Percentiles rank a stretch among this genome's conserved stretches.
Evolutionary conservation across 192 early-diverging fungal genomes (phyloP).

Genomic region (Coemansia sp.): DNA sequence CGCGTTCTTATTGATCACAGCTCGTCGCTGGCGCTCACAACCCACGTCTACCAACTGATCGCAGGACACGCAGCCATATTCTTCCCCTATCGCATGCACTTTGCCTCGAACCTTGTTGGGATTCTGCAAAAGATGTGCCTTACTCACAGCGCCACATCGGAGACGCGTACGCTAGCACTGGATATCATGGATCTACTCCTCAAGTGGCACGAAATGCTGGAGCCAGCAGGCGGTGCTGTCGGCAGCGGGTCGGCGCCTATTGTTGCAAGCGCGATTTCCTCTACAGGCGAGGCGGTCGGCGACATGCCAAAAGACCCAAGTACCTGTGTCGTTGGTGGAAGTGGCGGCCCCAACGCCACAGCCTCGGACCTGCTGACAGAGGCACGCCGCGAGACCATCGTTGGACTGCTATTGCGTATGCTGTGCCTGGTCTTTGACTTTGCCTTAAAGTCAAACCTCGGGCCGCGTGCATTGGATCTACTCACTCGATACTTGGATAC

Average conservation of each 20-base stretch:
- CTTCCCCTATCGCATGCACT: slow-evolving; percentile 85
- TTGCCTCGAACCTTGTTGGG: slow-evolving; percentile 85
- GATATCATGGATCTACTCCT: slow-evolving; percentile 90
- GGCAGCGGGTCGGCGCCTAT: neutral
- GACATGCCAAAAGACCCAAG: neutral
- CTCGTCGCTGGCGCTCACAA: slow-evolving; percentile 84
- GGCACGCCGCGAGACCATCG: slow-evolving; percentile 45
- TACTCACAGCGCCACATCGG: slow-evolving; percentile 78
- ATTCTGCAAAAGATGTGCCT: slow-evolving; percentile 86
- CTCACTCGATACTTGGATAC: slow-evolving; percentile 44
- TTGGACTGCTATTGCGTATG: slow-evolving; percentile 50
- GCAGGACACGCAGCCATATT: slow-evolving; percentile 88
- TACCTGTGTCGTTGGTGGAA: neutral
- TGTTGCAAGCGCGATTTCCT: neutral
- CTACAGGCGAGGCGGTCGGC: neutral
- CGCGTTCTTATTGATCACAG: slow-evolving; percentile 91
- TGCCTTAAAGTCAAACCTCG: slow-evolving; percentile 46
- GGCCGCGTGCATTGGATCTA: slow-evolving; percentile 39
- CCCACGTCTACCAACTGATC: slow-evolving; percentile 90
- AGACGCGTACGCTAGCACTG: slow-evolving; percentile 81
- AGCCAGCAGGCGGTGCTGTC: slow-evolving; percentile 25
- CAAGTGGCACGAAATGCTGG: slow-evolving; percentile 80
- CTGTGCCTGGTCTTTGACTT: slow-evolving; percentile 54
- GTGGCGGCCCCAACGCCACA: neutral
- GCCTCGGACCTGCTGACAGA: slow-evolving; percentile 33